Base-by-base conservation (phyloP, 495 filamentous ascomycete species). In the Aspergillus egyptiacus region DNA sequence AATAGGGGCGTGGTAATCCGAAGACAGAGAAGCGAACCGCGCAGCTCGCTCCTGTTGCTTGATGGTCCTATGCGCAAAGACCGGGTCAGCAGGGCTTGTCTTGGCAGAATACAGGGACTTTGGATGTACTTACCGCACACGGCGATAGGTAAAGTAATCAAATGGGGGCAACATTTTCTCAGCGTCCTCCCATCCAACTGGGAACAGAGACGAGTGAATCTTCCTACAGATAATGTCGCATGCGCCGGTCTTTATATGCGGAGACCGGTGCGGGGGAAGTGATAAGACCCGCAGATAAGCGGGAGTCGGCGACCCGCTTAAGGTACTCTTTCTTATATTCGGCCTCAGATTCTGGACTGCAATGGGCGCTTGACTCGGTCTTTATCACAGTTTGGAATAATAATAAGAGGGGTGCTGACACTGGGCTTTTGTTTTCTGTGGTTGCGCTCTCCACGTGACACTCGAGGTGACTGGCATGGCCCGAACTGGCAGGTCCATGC, bases 21-120 rank as follows among this genome's bases (percentile, higher is more conserved):
- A 51, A 0, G 82, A 74, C 6, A 98, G 79, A 7, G 76, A 71
- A 27, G 76, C 69, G 55, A 96, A 86, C 27, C 85, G 78, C 18
- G 73, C 62, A 6, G 74, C 70, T 14, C 93, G 87, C 56, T 93
- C 80, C 30, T 74, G 57, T 61, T 91, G 86, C 71, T 98, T 98
- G 55, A 77, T 74, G 60, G 79, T 75, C 70, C 93, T 97, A 55
- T 43, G 5, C 5, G 41, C 46, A 15, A 44, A 27, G 36, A 25
- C 55, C 28, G n/a, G 11, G 15, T 32, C 22, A 48, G 39, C 17
- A 11, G 31, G 35, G 10, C 15, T 11, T 18, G n/a, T 28, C 15
- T n/a, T 14, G 14, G n/a, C 7, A 19, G 30, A 10, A 20, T 39
- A 10, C 6, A n/a, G n/a, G n/a, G n/a, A n/a, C n/a, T n/a, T 13